Base-by-base conservation (phyloP, 495 filamentous ascomycete species). In the Hypoxylon rickii region DNA sequence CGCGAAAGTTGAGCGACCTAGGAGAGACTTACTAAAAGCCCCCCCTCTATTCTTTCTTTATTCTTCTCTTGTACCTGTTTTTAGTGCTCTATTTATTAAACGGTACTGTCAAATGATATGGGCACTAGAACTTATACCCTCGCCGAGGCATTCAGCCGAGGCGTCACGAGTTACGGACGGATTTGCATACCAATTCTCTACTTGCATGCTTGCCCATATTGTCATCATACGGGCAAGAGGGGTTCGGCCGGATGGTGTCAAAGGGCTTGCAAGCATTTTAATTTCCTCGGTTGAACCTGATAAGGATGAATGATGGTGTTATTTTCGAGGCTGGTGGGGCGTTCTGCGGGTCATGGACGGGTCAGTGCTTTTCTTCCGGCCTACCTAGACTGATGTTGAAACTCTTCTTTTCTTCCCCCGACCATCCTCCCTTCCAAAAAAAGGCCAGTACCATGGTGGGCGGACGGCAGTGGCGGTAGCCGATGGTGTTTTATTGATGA, bases 21-120 rank as follows among this genome's bases (percentile, higher is more conserved):
- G 76, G 76, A 13, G 76, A 79, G 69, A 79, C 75, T 3, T 79
- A 78, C 46, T 79, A 72, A 34, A 32, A 43, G 15, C 7, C 24
- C 19, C 54, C 45, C 18, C 29, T n/a, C 22, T 32, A 36, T 44
- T 26, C 58, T 57, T 47, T 49, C 33, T 52, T 54, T 55, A 52
- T 52, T 59, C 64, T 65, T 63, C 56, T 64, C 37, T 46, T 61
- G 49, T 61, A 61, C 33, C 31, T 41, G 39, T 48, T 53, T 45
- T 19, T 42, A 58, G 38, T 51, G 43, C 34, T 36, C n/a, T 39
- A 22, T 41, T 16, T 33, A 57, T 29, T 29, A 10, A 10, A 45
- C 34, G 12, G 43, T 39, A 54, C 38, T 39, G 24, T 43, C 47
- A 62, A 51, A 29, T 38, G 34, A 12, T 21, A 21, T 17, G 21